Base-by-base conservation (phyloP, 75 land plant genomes). In the Sequoia sempervirens region DNA sequence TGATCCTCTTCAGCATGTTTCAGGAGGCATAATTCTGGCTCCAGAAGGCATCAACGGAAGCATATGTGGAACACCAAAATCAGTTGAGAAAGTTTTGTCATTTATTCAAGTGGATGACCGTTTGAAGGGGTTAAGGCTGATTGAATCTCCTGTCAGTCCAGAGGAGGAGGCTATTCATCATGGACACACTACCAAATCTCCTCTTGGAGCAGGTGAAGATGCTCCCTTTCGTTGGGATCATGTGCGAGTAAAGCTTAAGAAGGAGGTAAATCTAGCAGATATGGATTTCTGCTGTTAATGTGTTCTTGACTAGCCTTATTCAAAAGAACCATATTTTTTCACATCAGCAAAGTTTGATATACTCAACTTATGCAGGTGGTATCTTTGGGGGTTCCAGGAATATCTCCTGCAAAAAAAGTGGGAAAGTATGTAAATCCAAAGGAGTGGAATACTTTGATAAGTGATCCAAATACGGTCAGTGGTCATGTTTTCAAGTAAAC, bases 191-290 rank as follows among this genome's bases (percentile, higher is more conserved):
- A 86, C 85, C 80, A 92, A 89, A 83, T 97, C 99, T 81, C 99
- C 99, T 73, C 92, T 97, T 82, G 96, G 92, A 83, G 96, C 99
- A 13, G 98, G 95, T 50, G 94, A 92, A 76, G 98, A 98, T 95
- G 98, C 96, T 68, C 98, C 99, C 28, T 98, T 98, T 82, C 89
- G 99, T 37, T 98, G 99, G 99, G 97, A 92, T 82, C 99, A 98
- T 87, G 99, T 98, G 30, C 91, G 99, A 53, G 95, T 98, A 66
- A 98, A 96, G 89, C 87, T 98, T 80, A 98, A 98, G 86, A 94
- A 94, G 80, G 99, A 98, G 95, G 99, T 96, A 89, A 1, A 13
- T 73, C 6, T 46, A 84, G 26, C 26, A 15, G 2, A 32, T 52
- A 81, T 53, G 82, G n/a, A 34, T 54, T 81, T 52, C 8, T 26